Conservation (phyloP, 768 basidiomycete species). For the Collybia mongolica region DNA sequence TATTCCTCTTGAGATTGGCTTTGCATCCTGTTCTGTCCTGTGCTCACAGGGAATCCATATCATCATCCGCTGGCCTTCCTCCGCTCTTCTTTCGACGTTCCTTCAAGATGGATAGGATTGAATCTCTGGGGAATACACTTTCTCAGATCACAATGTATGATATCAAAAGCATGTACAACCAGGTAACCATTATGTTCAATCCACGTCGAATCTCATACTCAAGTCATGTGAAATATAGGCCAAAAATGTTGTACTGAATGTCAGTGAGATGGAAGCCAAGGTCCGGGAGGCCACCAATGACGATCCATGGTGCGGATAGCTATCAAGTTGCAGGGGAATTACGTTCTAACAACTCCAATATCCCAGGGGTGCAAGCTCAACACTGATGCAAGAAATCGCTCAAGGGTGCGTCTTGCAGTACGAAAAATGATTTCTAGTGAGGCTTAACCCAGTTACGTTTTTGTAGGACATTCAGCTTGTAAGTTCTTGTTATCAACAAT, state of each 20-base stretch:
- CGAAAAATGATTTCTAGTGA: neutral
- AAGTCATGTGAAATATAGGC: conserved; percentile 48
- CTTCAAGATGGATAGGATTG: conserved; percentile 71
- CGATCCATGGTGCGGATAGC: conserved; percentile 85
- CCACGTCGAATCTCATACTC: conserved; percentile 5
- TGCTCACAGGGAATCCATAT: no score
- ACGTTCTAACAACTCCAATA: conserved; percentile 3
- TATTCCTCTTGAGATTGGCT: no score
- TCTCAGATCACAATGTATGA: conserved; percentile 90
- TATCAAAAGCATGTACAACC: conserved; percentile 92
- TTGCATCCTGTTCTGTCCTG: no score
- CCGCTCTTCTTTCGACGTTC: neutral
- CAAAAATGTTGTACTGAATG: conserved; percentile 94
- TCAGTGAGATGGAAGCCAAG: conserved; percentile 97
- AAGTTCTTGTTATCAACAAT: conserved; percentile 26
- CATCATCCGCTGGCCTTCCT: no score
- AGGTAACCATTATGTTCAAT: conserved; percentile 43
- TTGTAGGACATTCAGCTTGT: conserved; percentile 96
- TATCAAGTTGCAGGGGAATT: neutral
- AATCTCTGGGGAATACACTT: conserved; percentile 70
- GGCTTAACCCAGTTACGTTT: neutral
- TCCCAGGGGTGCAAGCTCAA: conserved; percentile 92
- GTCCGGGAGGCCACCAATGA: conserved; percentile 97
- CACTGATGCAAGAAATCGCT: conserved; percentile 97
- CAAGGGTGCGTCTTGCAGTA: conserved; percentile 61